Evolutionary conservation across 2,329 filamentous ascomycete genomes (phyloP), one percentile per base, ranked within the genome.

Genomic region (Talaromyces sp.): DNA sequence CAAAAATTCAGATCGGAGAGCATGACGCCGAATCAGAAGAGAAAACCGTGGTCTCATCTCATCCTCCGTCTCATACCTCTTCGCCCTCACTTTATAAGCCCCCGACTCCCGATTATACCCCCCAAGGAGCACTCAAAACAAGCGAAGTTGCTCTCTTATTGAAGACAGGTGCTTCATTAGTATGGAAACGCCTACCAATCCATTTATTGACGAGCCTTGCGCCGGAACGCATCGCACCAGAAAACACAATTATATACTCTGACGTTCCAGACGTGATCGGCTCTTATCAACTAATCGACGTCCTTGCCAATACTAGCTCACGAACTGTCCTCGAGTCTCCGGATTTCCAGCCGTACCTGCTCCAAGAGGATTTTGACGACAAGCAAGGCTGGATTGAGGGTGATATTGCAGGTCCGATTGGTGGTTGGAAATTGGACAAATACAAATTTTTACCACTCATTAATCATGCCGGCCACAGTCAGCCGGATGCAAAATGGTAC

Each of bases 381-480:
- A 70, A 69, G 22, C 70, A 72, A 56, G 69, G 69, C 31, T 73
- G 72, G 64, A 68, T 70, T 27, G 71, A 73, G 47, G 69, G 69
- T 29, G 70, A 72, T 47, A 65, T 61, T 17, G 64, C 66, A 22
- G 70, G 70, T 3, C 67, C 67, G 7, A 29, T 61, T 11, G 80
- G 79, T 1, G 75, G 73, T 17, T 87, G 85, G 85, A 79, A 79
- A 27, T 74, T 88, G 34, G 86, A 88, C 77, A 87, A 86, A 75
- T 88, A 86, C 77, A 88, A 88, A 74, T 87, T 86, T 70, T 75
- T 86, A 49, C 85, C 86, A 69, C 86, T 87, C 69, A 81, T 85
- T 17, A 81, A 85, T 72, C 84, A 85, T 73, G 74, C 82, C 0
- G 86, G 81, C 64, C 70, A 74, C 36, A 74, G 83, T 72, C 78